phyloP scores from a whole-genome alignment of 345 rosid genomes.

The Passiflora organensis region DNA sequence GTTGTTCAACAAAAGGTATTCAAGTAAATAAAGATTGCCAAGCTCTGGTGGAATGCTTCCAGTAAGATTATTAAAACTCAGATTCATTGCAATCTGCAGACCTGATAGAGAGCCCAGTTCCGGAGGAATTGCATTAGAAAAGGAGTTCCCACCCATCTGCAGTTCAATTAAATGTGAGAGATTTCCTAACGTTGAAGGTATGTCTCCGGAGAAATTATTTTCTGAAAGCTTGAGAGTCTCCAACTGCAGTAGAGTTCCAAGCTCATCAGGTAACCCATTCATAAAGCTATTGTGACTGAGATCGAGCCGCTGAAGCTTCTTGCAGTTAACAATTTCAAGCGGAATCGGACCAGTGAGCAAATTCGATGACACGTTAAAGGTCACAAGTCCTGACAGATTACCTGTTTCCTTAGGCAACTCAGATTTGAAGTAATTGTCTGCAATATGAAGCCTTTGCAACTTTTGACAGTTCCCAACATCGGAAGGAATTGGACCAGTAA shows the following conservation, averaged over 20 bases:
- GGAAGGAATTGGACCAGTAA: conserved; percentile 59
- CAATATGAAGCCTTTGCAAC: conserved; percentile 61
- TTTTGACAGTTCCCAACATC: conserved; percentile 50
- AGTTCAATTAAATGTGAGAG: conserved; percentile 65
- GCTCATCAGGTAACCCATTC: conserved; percentile 48
- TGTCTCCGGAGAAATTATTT: conserved; percentile 48
- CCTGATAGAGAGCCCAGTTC: conserved; percentile 59
- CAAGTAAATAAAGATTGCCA: conserved; percentile 70
- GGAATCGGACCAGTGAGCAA: conserved; percentile 64
- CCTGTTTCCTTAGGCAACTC: conserved; percentile 58
- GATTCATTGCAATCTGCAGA: conserved; percentile 77
- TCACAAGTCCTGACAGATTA: conserved; percentile 56
- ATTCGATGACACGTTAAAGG: conserved; percentile 71
- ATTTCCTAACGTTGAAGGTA: conserved; percentile 56
- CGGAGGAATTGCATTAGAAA: conserved; percentile 54
- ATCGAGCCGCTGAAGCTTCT: conserved; percentile 75
- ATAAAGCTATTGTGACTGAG: conserved; percentile 65
- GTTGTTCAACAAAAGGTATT: conserved; percentile 63
- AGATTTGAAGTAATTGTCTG: conserved; percentile 56
- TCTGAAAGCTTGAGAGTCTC: conserved; percentile 76
- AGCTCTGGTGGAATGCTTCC: conserved; percentile 61
- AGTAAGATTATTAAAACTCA: conserved; percentile 63
- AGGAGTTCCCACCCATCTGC: conserved; percentile 77
- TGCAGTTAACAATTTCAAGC: conserved; percentile 52
- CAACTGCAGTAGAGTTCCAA: conserved; percentile 64